Conservation (phyloP, 768 basidiomycete genomes). For the Russula olivacea region DNA sequence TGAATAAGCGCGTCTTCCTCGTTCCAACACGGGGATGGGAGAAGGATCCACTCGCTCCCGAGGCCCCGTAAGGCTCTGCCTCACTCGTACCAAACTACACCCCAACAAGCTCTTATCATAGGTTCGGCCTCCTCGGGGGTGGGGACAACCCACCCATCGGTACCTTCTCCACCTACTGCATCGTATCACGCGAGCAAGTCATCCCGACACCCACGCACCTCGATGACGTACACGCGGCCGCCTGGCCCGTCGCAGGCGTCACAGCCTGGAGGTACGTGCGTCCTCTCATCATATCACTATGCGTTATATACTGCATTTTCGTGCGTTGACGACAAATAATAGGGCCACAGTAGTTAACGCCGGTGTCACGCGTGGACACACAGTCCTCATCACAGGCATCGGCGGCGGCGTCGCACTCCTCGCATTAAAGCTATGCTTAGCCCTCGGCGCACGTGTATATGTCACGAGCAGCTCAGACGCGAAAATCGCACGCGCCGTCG, state of each 20-base stretch:
- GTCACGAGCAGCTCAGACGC: slow-evolving; percentile 67
- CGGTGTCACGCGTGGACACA: slow-evolving; percentile 53
- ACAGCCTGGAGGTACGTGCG: slow-evolving; percentile 76
- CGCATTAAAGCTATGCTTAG: slow-evolving; percentile 69
- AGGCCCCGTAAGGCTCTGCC: slow-evolving; percentile 43
- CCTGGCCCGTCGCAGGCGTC: slow-evolving; percentile 71
- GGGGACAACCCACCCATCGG: slow-evolving; percentile 49
- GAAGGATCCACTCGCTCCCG: slow-evolving; percentile 55
- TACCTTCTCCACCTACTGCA: slow-evolving; percentile 71
- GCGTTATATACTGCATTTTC: slow-evolving; percentile 13
- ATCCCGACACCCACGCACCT: slow-evolving; percentile 62
- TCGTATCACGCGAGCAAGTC: slow-evolving; percentile 64
- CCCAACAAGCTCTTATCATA: not conserved
- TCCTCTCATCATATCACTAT: not conserved
- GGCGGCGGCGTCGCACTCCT: slow-evolving; percentile 81
- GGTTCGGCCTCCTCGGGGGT: slow-evolving; percentile 68
- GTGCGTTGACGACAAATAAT: not conserved
- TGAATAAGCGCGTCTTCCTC: slow-evolving; percentile 67
- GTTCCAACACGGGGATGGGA: slow-evolving; percentile 76
- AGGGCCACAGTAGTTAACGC: slow-evolving; percentile 68
- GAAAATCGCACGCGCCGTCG: slow-evolving; percentile 62
- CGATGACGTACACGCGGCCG: slow-evolving; percentile 60
- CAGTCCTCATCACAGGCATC: slow-evolving; percentile 74
- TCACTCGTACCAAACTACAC: not conserved
- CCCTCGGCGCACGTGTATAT: slow-evolving; percentile 72